These are phyloP conservation scores for Tuber borchii DNA, from an alignment of 495 filamentous ascomycete species.

Conservation along the genomic window DNA sequence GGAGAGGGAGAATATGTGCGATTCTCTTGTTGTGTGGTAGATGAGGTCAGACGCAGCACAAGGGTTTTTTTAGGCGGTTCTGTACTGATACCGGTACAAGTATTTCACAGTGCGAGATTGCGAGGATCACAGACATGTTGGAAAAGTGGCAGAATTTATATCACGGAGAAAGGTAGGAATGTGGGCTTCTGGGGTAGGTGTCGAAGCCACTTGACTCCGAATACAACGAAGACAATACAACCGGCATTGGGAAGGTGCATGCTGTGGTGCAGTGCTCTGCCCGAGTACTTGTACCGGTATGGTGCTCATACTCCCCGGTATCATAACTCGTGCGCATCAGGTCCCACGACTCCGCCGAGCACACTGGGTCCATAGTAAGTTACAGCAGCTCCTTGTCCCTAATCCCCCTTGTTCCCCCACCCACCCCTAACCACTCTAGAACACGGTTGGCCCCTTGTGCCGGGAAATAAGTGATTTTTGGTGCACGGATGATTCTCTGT, in stretches of 20 bases:
- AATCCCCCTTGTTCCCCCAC: background rate
- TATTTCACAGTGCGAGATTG: too few relatives aligned
- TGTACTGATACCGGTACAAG: background rate
- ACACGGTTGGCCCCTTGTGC: background rate
- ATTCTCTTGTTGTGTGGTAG: background rate
- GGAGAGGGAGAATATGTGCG: background rate
- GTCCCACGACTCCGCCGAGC: background rate
- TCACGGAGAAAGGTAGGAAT: conserved; percentile 7
- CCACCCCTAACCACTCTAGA: background rate
- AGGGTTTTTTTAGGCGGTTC: background rate
- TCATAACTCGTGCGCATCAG: background rate
- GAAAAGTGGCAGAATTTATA: conserved; percentile 20
- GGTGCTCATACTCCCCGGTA: background rate
- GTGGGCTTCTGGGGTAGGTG: background rate
- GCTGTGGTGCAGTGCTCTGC: background rate
- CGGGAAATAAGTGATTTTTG: conserved; percentile 34
- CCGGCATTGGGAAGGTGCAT: background rate
- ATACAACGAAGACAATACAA: background rate
- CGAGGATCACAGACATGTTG: background rate
- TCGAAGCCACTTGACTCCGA: background rate
- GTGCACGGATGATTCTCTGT: conserved; percentile 21
- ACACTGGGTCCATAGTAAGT: background rate
- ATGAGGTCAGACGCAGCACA: background rate
- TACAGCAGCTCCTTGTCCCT: background rate
- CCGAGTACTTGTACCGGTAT: background rate